Percentiles rank a stretch among this genome's conserved stretches.
phyloP scores from a whole-genome alignment of 2,329 filamentous ascomycete genomes.

The Bipolaris oryzae region DNA sequence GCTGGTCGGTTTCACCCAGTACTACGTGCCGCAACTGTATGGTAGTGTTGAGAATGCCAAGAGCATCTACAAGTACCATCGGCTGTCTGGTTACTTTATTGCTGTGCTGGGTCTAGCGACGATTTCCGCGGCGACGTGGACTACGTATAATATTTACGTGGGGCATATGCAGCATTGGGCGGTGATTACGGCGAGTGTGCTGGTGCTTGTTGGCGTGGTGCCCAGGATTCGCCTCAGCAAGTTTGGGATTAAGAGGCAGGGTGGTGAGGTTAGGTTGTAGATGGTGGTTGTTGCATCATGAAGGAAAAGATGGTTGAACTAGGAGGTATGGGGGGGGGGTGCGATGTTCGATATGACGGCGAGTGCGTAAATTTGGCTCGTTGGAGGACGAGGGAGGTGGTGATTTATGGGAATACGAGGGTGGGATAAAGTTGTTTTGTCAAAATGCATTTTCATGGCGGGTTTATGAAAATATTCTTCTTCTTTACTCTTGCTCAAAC shows the following conservation, averaged over 20 bases:
- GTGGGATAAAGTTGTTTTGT: neutral
- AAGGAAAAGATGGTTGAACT: neutral
- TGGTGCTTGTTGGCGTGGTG: slow-evolving; percentile 74
- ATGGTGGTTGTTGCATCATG: too few species aligned
- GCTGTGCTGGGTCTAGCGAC: slow-evolving; percentile 75
- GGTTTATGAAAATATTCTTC: neutral
- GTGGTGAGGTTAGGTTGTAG: slow-evolving; percentile 10
- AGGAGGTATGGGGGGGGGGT: neutral
- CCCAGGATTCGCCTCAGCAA: slow-evolving; percentile 84
- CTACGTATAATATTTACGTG: slow-evolving; percentile 71
- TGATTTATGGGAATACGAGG: neutral
- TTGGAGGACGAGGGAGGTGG: neutral
- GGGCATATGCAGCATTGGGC: slow-evolving; percentile 79
- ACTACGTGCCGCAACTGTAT: slow-evolving; percentile 74
- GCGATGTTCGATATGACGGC: neutral
- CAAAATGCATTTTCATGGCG: neutral
- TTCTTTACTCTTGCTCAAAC: too few species aligned
- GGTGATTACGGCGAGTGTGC: slow-evolving; percentile 66
- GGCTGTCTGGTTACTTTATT: slow-evolving; percentile 75
- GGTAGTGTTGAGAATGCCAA: slow-evolving; percentile 81
- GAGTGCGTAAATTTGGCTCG: neutral
- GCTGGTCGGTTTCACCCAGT: slow-evolving; percentile 81
- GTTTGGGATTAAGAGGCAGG: slow-evolving; percentile 62
- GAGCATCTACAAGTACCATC: slow-evolving; percentile 87
- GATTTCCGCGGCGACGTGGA: slow-evolving; percentile 75